Conservation (phyloP, 257 asterid species). For the Ajuga chamaepitys region DNA sequence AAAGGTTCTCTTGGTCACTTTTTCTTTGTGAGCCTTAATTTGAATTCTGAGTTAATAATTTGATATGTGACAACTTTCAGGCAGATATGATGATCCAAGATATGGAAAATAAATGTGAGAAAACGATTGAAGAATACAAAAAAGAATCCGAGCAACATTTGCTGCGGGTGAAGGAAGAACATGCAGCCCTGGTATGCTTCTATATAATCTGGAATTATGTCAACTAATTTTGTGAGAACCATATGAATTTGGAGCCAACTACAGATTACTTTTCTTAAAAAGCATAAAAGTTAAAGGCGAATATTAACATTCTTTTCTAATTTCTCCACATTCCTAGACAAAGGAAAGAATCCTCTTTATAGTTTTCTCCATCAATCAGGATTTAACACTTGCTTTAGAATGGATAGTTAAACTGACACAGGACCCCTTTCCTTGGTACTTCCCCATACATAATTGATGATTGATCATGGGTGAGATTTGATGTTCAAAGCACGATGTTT, state of each 20-base stretch:
- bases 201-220: too few relatives aligned
- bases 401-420: neutral
- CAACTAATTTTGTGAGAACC: too few relatives aligned
- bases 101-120: slow-evolving; percentile 50
- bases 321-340: neutral
- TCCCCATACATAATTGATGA: slow-evolving; percentile 1
- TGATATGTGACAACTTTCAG: slow-evolving; percentile 36
- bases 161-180: slow-evolving; percentile 68
- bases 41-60: slow-evolving; percentile 10
- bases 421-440: neutral
- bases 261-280: neutral
- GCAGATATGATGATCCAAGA: slow-evolving; percentile 60
- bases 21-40: slow-evolving; percentile 1
- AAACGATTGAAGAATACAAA: slow-evolving; percentile 53
- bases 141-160: slow-evolving; percentile 63
- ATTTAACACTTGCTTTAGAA: slow-evolving; percentile 1
- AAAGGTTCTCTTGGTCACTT: slow-evolving; percentile 37
- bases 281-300: neutral
- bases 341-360: too few relatives aligned
- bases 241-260: slow-evolving; percentile 1
- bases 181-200: slow-evolving; percentile 62
- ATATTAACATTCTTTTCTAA: neutral
- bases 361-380: too few relatives aligned
- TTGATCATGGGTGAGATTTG: neutral
- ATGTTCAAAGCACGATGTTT: neutral